A percentile compares a stretch with the other conserved stretches of the same genome.
These are phyloP conservation scores for Psilocybe cubensis DNA, from an alignment of 768 basidiomycete genomes.

Conservation along the genomic window DNA sequence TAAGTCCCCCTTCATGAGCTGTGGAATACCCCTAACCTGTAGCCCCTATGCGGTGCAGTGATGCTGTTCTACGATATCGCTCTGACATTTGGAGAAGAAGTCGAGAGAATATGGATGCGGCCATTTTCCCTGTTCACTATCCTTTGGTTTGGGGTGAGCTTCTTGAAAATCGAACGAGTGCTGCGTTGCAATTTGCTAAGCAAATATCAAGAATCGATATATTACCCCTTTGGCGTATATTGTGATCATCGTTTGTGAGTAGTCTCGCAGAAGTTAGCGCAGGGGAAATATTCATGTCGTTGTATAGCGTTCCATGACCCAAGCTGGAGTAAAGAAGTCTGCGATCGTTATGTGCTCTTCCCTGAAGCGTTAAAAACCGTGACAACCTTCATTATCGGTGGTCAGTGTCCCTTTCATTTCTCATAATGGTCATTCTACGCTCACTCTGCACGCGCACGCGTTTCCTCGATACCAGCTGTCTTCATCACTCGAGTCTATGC, in stretches of 20 bases:
- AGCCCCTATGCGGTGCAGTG: slow-evolving; percentile 19
- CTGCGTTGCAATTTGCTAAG: neutral
- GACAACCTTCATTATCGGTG: slow-evolving; percentile 33
- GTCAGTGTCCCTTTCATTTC: slow-evolving; percentile 16
- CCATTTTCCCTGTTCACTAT: slow-evolving; percentile 30
- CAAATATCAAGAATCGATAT: slow-evolving; percentile 35
- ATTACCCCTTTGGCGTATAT: slow-evolving; percentile 38
- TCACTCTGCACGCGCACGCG: no score
- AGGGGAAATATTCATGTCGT: neutral
- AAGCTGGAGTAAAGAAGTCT: slow-evolving; percentile 33
- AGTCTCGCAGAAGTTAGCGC: neutral
- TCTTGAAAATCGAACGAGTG: neutral
- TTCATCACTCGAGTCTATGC: slow-evolving; percentile 34
- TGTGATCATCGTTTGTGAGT: slow-evolving; percentile 37
- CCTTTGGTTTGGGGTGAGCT: slow-evolving; percentile 21
- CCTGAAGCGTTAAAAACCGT: slow-evolving; percentile 39
- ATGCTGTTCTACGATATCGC: slow-evolving; percentile 41
- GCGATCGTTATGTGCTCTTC: slow-evolving; percentile 35
- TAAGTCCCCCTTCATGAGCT: neutral
- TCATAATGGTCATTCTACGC: neutral
- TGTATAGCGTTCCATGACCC: slow-evolving; percentile 32
- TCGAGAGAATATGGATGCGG: slow-evolving; percentile 37
- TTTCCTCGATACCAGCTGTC: slow-evolving; percentile 25
- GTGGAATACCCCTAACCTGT: neutral
- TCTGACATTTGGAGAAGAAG: slow-evolving; percentile 38